These are phyloP conservation scores for Annulohypoxylon bovei DNA, from an alignment of 495 filamentous ascomycete genomes.

Conservation along the genomic window DNA sequence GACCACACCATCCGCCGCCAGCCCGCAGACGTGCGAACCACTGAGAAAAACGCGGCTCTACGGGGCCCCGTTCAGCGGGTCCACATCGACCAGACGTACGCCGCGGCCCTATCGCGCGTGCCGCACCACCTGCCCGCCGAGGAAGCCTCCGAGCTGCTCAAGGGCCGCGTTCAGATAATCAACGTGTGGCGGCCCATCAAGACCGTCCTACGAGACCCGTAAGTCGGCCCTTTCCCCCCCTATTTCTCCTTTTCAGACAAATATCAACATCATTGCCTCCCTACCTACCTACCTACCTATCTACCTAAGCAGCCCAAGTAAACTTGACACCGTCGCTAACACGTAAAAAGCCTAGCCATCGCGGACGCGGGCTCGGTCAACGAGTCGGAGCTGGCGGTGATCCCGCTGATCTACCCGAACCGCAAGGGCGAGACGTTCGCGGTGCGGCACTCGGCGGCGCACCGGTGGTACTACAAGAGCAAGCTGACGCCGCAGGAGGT, in stretches of 20 bases:
- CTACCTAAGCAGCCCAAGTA: no score
- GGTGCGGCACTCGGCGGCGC: slow-evolving; percentile 65
- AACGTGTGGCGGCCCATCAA: slow-evolving; percentile 83
- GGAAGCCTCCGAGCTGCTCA: slow-evolving; percentile 68
- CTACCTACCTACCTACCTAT: no score
- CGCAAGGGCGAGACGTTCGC: slow-evolving; percentile 77
- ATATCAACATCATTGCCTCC: no score
- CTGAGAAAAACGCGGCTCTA: not conserved
- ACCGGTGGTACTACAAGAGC: slow-evolving; percentile 83
- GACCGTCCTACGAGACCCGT: slow-evolving; percentile 68
- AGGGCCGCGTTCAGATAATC: slow-evolving; percentile 77
- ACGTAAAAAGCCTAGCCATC: slow-evolving; percentile 55
- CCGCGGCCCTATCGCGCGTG: slow-evolving; percentile 65
- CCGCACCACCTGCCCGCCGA: slow-evolving; percentile 66
- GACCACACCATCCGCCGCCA: slow-evolving; percentile 79
- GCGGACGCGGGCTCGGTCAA: slow-evolving; percentile 68
- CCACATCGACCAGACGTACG: slow-evolving; percentile 78
- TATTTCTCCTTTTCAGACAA: no score
- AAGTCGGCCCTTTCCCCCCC: not conserved
- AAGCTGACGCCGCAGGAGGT: slow-evolving; percentile 71
- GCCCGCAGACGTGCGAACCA: slow-evolving; percentile 33
- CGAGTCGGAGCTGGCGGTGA: slow-evolving; percentile 72
- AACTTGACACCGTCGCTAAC: no score
- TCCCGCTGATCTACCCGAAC: slow-evolving; percentile 78
- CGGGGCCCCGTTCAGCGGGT: slow-evolving; percentile 72